Conservation (phyloP, 78 protist genomes). For the Capsaspora owczarzaki region DNA sequence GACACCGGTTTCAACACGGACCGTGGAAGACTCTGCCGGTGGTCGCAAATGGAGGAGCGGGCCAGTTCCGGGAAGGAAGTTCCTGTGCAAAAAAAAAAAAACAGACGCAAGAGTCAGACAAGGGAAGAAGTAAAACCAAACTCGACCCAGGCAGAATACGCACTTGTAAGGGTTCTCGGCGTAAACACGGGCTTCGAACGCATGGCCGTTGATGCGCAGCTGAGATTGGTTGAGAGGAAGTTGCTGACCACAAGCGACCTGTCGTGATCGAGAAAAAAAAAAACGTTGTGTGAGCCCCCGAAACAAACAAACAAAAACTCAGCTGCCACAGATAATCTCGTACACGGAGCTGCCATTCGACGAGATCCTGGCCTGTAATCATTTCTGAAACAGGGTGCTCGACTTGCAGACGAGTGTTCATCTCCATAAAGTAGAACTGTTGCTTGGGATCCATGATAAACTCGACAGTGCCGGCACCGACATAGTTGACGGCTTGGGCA, state of each 20-base stretch:
- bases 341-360: constrained; percentile 76
- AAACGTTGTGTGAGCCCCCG: constrained; percentile 6
- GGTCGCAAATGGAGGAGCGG: constrained; percentile 19
- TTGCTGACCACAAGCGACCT: constrained; percentile 63
- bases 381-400: constrained; percentile 87
- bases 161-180: constrained; percentile 87
- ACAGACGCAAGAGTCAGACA: neutral
- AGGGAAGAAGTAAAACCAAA: neutral
- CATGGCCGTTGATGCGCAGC: constrained; percentile 73
- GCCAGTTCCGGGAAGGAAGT: constrained; percentile 83
- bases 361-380: constrained; percentile 89
- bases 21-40: neutral
- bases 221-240: constrained; percentile 64
- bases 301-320: neutral
- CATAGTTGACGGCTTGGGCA: constrained; percentile 88
- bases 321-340: no score
- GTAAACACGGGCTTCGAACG: constrained; percentile 91
- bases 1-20: constrained; percentile 66
- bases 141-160: neutral
- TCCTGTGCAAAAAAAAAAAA: neutral
- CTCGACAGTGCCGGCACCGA: constrained; percentile 97
- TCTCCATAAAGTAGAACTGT: constrained; percentile 89
- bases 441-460: constrained; percentile 73
- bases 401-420: constrained; percentile 98
- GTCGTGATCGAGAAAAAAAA: neutral